Base-by-base conservation (phyloP, 208 protist species). In the Leishmania braziliensis region DNA sequence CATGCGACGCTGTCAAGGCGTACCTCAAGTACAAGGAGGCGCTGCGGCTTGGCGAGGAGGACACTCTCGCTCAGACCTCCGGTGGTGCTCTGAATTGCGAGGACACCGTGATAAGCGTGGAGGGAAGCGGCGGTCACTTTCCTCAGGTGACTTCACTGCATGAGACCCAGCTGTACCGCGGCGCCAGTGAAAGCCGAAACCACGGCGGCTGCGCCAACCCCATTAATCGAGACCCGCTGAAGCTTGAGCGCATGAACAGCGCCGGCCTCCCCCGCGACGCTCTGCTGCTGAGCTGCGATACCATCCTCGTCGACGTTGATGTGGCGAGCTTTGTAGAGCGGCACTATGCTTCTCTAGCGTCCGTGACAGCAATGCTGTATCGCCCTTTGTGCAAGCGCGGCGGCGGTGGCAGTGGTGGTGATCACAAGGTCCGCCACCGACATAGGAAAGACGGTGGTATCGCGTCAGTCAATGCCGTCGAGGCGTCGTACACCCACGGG, bases 261-360 rank as follows among this genome's bases (percentile, higher is more conserved):
- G 85, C 86, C 29, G 85, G 82, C 23, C 68, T 92, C 63, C 85
- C 77, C 53, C 89, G 94, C 33, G 94, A 97, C 75, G 91, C 88
- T 26, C 66, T 97, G 12, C 76, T 97, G 53, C 86, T 96, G 23
- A 95, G 90, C 86, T 92, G 92, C 81, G 94, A 97, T 68, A 94
- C 92, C 16, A 84, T 97, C 62, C 84, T 97, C 23, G 91, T 93
- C 4, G 89, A 92, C 36, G 89, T 97, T 10, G 87, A 96, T 79
- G 53, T 95, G 26, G 88, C 90, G 60, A 84, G 76, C 54, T 95
- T 96, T 77, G 92, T 96, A 74, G 79, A 86, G 75, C 88, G 88
- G 43, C 95, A 96, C 75, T 97, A 97, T 84, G 84, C 71, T 78
- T 92, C 90, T 36, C 76, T 95, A 10, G 83, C 94, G 8, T 93